These are phyloP conservation scores for Juglanconis sp. DNA, from an alignment of 2,329 filamentous ascomycete species.

Conservation along the genomic window DNA sequence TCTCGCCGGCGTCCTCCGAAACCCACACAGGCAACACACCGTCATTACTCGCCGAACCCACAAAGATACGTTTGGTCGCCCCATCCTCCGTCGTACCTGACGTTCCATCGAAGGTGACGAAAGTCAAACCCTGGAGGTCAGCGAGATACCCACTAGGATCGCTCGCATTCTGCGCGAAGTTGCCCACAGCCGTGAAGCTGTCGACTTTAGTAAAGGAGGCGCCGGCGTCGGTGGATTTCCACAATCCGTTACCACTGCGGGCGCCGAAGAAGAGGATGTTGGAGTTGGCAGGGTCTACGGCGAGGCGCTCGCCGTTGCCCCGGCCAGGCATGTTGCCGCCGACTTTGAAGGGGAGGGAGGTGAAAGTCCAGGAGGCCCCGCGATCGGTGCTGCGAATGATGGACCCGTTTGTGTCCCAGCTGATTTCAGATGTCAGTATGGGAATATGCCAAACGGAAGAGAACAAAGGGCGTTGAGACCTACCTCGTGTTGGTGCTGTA, in stretches of 20 bases:
- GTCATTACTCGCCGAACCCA: constrained; percentile 50
- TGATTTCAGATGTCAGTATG: constrained; percentile 6
- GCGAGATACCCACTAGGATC: constrained; percentile 41
- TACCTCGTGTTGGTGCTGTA: constrained; percentile 54
- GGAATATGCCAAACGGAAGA: background rate
- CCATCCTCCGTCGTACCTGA: constrained; percentile 38
- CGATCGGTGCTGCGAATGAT: constrained; percentile 53
- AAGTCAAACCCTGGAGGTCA: constrained; percentile 47
- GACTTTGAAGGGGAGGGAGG: constrained; percentile 53
- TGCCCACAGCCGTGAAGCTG: constrained; percentile 49
- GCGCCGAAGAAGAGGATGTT: constrained; percentile 57
- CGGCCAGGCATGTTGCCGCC: constrained; percentile 61
- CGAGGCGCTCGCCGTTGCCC: constrained; percentile 55
- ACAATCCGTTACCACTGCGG: constrained; percentile 55
- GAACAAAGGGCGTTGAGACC: background rate
- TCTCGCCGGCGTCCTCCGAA: constrained; percentile 49
- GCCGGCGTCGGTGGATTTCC: constrained; percentile 54
- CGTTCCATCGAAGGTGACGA: constrained; percentile 54
- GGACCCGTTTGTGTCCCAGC: constrained; percentile 47
- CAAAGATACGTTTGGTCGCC: constrained; percentile 53
- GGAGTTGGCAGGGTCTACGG: constrained; percentile 54
- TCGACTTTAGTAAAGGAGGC: constrained; percentile 49
- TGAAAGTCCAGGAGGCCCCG: constrained; percentile 48
- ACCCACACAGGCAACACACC: constrained; percentile 49
- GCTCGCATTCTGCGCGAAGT: constrained; percentile 41